Evolutionary conservation across 2,329 filamentous ascomycete genomes (phyloP).

Genomic region (Chrysosporium queenslandicum): DNA sequence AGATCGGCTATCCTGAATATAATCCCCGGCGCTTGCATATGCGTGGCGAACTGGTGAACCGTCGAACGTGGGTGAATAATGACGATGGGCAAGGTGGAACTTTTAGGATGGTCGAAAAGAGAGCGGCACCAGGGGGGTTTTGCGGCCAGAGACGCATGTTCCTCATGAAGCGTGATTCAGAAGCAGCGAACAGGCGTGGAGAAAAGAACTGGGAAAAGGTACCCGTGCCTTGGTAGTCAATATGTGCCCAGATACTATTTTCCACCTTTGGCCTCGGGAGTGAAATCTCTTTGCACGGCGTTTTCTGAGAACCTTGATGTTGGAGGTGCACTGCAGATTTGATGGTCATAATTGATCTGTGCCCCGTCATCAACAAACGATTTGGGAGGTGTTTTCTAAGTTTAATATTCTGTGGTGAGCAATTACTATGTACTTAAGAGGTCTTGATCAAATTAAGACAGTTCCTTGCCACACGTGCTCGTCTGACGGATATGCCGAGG

Average conservation of each 20-base stretch:
- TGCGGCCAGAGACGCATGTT: constrained; percentile 15
- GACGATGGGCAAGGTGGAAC: constrained; percentile 1
- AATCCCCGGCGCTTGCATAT: constrained; percentile 12
- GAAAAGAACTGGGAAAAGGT: constrained; percentile 15
- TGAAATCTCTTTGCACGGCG: not conserved
- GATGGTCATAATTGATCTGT: no score
- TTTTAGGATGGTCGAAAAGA: constrained; percentile 10
- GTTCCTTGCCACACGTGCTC: no score
- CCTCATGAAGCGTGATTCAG: constrained; percentile 13
- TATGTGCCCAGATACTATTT: not conserved
- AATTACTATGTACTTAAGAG: no score
- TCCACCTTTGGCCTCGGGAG: not conserved
- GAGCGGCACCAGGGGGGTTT: constrained; percentile 9
- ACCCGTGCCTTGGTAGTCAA: constrained; percentile 5
- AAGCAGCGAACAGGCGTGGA: constrained; percentile 7
- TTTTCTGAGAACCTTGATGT: not conserved
- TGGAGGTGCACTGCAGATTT: no score
- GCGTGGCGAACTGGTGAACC: constrained; percentile 6
- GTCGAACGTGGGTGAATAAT: constrained; percentile 6
- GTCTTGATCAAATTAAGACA: no score
- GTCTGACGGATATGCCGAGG: no score
- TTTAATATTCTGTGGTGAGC: no score
- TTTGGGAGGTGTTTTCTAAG: no score
- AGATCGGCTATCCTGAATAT: constrained; percentile 15
- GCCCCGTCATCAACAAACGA: no score